phyloP scores from a whole-genome alignment of 2,329 filamentous ascomycete species.

The Setomelanomma holmii region DNA sequence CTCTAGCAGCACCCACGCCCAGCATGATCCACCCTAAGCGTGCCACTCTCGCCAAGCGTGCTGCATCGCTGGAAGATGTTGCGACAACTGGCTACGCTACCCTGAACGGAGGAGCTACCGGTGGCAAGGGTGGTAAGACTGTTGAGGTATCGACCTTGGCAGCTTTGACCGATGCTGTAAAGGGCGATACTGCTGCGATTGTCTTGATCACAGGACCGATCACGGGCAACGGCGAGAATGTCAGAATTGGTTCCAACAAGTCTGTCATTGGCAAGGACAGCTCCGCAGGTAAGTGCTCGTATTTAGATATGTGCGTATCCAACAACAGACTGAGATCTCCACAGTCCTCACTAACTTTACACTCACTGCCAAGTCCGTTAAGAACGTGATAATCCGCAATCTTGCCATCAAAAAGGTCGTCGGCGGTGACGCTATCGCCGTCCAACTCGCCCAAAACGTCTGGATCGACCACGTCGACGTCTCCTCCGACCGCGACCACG shows the following conservation, averaged over 20 bases:
- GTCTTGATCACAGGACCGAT: slow-evolving; percentile 57
- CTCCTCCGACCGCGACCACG: slow-evolving; percentile 64
- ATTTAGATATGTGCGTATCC: neutral
- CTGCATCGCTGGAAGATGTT: slow-evolving; percentile 34
- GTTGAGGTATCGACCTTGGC: slow-evolving; percentile 45
- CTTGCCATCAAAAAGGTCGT: slow-evolving; percentile 60
- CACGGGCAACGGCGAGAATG: slow-evolving; percentile 46
- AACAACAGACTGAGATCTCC: neutral
- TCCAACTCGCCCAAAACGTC: slow-evolving; percentile 58
- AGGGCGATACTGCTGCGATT: slow-evolving; percentile 53
- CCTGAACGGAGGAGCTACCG: slow-evolving; percentile 48
- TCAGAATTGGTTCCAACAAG: slow-evolving; percentile 59
- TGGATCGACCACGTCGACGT: slow-evolving; percentile 75
- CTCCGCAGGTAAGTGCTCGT: slow-evolving; percentile 41
- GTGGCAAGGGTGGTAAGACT: slow-evolving; percentile 47
- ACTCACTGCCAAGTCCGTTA: slow-evolving; percentile 56
- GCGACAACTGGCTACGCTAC: slow-evolving; percentile 44
- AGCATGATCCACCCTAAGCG: slow-evolving; percentile 28
- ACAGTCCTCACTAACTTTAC: slow-evolving; percentile 54
- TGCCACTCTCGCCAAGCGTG: slow-evolving; percentile 32
- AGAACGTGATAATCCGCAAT: slow-evolving; percentile 66
- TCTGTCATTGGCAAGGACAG: slow-evolving; percentile 60
- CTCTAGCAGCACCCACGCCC: slow-evolving; percentile 43
- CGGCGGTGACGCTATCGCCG: slow-evolving; percentile 60
- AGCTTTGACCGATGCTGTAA: slow-evolving; percentile 55